Percentiles rank a stretch among this genome's conserved stretches.
phyloP scores from a whole-genome alignment of 2,329 filamentous ascomycete species.

The Ambrosiella xylebori region DNA sequence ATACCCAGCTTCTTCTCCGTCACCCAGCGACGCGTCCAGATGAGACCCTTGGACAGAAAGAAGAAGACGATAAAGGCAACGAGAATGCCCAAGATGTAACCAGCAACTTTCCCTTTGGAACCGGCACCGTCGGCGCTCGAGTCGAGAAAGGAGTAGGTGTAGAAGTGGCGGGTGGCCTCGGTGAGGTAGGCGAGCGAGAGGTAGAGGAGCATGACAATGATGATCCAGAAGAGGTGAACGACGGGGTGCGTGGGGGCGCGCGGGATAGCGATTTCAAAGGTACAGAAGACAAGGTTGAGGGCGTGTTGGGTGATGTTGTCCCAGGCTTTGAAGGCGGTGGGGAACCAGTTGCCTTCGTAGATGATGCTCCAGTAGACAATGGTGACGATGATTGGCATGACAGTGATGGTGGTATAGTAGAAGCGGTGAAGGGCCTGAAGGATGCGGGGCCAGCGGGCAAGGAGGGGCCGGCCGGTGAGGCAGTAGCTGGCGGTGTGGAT shows the following conservation, averaged over 20 bases:
- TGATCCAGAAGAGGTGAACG: conserved; percentile 48
- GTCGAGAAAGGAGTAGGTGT: conserved; percentile 67
- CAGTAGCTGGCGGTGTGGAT: conserved; percentile 55
- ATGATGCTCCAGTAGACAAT: conserved; percentile 54
- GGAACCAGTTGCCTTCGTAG: conserved; percentile 34
- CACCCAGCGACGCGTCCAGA: conserved; percentile 33
- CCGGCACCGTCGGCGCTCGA: conserved; percentile 30
- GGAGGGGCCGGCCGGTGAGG: conserved; percentile 32
- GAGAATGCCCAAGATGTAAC: conserved; percentile 44
- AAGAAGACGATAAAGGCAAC: conserved; percentile 37
- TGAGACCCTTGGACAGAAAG: conserved; percentile 29
- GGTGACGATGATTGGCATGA: conserved; percentile 51
- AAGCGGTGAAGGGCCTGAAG: conserved; percentile 49
- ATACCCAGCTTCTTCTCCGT: conserved; percentile 30
- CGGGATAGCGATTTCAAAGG: conserved; percentile 58
- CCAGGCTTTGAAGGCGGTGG: conserved; percentile 37
- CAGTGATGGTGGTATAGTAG: conserved; percentile 44
- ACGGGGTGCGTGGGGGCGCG: conserved; percentile 42
- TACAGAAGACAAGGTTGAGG: conserved; percentile 54
- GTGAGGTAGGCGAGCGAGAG: conserved; percentile 60
- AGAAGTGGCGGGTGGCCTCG: conserved; percentile 50
- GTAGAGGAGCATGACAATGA: conserved; percentile 57
- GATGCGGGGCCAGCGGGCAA: conserved; percentile 40
- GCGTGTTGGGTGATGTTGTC: conserved; percentile 56
- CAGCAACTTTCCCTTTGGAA: conserved; percentile 34